A percentile compares a stretch with the other conserved stretches of the same genome.
These are phyloP conservation scores for Neocatenulostroma microsporum DNA, from an alignment of 2,329 filamentous ascomycete genomes.

Conservation along the genomic window DNA sequence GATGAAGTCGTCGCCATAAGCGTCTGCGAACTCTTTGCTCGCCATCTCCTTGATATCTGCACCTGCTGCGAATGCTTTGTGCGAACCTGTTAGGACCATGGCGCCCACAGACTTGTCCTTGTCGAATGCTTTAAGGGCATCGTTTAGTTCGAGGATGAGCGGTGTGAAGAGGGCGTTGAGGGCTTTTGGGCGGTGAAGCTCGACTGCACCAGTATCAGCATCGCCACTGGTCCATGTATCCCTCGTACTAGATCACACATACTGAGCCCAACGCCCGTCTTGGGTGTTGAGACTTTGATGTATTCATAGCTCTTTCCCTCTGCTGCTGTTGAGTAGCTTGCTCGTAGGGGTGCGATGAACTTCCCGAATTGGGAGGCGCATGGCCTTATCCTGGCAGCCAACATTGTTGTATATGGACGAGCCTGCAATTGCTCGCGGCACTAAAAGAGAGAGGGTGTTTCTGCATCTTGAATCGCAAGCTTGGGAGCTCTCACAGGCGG, in stretches of 20 bases:
- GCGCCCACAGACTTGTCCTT: conserved; percentile 60
- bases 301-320: conserved; percentile 62
- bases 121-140: conserved; percentile 65
- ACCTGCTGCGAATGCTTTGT: conserved; percentile 87
- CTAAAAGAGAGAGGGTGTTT: neutral
- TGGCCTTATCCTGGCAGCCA: conserved; percentile 44
- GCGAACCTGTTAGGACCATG: conserved; percentile 79
- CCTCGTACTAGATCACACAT: no score
- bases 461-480: neutral
- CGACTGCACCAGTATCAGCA: conserved; percentile 54
- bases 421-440: neutral
- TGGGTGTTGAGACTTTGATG: conserved; percentile 72
- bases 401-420: conserved; percentile 14
- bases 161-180: conserved; percentile 90
- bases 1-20: conserved; percentile 88
- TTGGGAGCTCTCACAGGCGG: neutral
- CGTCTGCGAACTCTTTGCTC: conserved; percentile 75
- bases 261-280: conserved; percentile 85
- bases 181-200: conserved; percentile 87
- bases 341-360: conserved; percentile 49
- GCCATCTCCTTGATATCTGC: conserved; percentile 99
- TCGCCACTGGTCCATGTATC: neutral
- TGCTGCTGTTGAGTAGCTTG: conserved; percentile 43
- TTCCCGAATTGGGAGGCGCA: conserved; percentile 53
- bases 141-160: conserved; percentile 82